Evolutionary conservation across 164 flowering plant species (phyloP).

Genomic region (Vitis amurensis): DNA sequence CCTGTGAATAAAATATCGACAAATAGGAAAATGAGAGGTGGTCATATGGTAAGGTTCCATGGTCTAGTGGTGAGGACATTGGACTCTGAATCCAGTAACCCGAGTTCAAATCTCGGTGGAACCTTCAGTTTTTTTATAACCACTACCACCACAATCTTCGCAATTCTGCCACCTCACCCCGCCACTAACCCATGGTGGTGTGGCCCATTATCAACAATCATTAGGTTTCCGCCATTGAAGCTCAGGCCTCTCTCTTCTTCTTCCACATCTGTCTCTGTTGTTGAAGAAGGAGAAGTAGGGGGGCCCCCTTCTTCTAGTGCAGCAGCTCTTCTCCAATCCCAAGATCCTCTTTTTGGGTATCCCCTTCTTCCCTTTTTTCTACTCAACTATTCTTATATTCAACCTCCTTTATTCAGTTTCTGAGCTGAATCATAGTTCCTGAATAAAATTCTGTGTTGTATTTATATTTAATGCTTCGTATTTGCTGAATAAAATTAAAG

Average conservation of each 20-base stretch:
- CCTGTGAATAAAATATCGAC: too few relatives aligned
- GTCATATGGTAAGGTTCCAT: constrained; percentile 33
- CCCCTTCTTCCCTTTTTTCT: background rate
- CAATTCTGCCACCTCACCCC: constrained; percentile 2
- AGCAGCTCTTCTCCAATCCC: constrained; percentile 3
- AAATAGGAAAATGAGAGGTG: too few relatives aligned
- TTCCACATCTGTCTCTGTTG: constrained; percentile 24
- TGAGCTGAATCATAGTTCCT: background rate
- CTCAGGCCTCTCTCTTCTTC: constrained; percentile 16
- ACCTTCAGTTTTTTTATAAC: constrained; percentile 26
- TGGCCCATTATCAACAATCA: background rate
- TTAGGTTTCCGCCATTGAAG: constrained; percentile 4
- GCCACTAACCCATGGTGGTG: constrained; percentile 7
- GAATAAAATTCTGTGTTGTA: background rate
- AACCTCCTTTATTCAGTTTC: background rate
- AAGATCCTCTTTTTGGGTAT: constrained; percentile 24
- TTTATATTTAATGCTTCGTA: background rate
- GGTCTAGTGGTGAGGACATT: constrained; percentile 70
- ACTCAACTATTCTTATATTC: background rate
- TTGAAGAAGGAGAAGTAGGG: constrained; percentile 19
- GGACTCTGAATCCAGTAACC: constrained; percentile 73
- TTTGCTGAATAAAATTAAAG: background rate
- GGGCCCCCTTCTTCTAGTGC: constrained; percentile 9
- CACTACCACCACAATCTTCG: background rate
- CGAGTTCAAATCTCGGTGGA: constrained; percentile 75